Conservation (phyloP, 805 yeast genomes). For the Suhomyces sp. region DNA sequence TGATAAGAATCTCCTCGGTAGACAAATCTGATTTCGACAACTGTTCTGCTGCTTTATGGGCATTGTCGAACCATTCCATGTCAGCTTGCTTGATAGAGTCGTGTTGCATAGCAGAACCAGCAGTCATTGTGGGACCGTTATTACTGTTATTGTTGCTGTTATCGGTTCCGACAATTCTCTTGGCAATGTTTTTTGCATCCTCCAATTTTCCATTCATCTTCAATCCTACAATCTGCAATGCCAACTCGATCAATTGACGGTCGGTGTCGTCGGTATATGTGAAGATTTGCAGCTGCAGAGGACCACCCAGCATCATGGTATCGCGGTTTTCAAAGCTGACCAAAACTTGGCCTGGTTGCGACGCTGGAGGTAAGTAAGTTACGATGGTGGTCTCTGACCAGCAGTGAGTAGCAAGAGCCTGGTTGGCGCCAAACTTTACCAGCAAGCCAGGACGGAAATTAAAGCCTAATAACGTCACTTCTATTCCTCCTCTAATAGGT, state of each 20-base stretch:
- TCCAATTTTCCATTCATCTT: conserved; percentile 95
- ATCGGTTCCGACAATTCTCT: conserved; percentile 76
- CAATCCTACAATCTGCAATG: conserved; percentile 92
- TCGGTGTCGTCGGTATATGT: conserved; percentile 96
- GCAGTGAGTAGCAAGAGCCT: conserved; percentile 83
- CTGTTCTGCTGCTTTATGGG: conserved; percentile 48
- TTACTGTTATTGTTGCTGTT: conserved; percentile 17
- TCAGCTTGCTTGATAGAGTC: conserved; percentile 17
- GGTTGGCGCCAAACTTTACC: conserved; percentile 82
- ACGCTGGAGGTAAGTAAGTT: conserved; percentile 89
- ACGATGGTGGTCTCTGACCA: conserved; percentile 96
- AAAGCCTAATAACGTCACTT: conserved; percentile 84
- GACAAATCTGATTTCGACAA: conserved; percentile 44
- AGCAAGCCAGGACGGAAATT: conserved; percentile 79
- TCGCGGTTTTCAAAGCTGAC: conserved; percentile 72
- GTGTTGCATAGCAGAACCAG: neutral
- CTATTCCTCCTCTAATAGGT: conserved; percentile 94
- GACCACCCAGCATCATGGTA: conserved; percentile 23
- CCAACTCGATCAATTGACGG: conserved; percentile 88
- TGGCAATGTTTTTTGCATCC: conserved; percentile 92
- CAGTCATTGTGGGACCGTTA: conserved; percentile 11
- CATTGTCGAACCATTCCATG: conserved; percentile 51
- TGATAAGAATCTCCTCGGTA: conserved; percentile 49
- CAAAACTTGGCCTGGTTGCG: conserved; percentile 84
- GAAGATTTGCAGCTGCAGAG: conserved; percentile 58